phyloP scores from a whole-genome alignment of 768 basidiomycete species.

The Calvatia gigantea region DNA sequence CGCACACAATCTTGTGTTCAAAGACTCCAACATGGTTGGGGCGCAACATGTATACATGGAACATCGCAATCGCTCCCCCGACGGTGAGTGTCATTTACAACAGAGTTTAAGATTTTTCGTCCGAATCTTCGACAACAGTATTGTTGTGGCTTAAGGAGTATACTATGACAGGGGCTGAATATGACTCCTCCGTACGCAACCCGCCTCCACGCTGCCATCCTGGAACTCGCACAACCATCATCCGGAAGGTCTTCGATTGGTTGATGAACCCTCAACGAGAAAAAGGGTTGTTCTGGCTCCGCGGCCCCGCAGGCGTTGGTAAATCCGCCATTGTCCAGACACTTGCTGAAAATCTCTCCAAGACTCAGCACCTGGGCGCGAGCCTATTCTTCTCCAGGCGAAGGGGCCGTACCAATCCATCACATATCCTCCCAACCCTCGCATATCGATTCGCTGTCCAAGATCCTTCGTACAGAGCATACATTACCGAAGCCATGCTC shows the following conservation, averaged over 20 bases:
- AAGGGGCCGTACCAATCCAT: background rate
- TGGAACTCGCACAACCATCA: conserved; percentile 15
- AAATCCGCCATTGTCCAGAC: conserved; percentile 28
- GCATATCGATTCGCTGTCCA: conserved; percentile 19
- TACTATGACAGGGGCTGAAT: conserved; percentile 11
- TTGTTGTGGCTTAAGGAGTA: background rate
- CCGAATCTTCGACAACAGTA: no score
- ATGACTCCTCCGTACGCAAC: conserved; percentile 15
- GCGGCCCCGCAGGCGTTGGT: conserved; percentile 23
- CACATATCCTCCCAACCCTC: conserved; percentile 18
- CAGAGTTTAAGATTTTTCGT: no score
- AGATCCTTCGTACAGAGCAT: background rate
- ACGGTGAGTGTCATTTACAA: no score
- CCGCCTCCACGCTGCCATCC: conserved; percentile 17
- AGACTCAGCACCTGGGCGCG: conserved; percentile 10
- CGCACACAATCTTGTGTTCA: no score
- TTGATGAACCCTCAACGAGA: background rate
- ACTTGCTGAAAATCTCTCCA: conserved; percentile 17
- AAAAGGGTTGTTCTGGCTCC: conserved; percentile 16
- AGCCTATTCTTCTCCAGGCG: conserved; percentile 20
- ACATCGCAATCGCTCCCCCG: no score
- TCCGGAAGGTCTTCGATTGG: conserved; percentile 12
- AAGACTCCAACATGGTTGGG: no score
- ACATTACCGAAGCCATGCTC: conserved; percentile 10
- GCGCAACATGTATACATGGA: no score